Conservation (phyloP, 225 moss, liverwort and hornwort genomes). For the Rhytidiadelphus loreus region DNA sequence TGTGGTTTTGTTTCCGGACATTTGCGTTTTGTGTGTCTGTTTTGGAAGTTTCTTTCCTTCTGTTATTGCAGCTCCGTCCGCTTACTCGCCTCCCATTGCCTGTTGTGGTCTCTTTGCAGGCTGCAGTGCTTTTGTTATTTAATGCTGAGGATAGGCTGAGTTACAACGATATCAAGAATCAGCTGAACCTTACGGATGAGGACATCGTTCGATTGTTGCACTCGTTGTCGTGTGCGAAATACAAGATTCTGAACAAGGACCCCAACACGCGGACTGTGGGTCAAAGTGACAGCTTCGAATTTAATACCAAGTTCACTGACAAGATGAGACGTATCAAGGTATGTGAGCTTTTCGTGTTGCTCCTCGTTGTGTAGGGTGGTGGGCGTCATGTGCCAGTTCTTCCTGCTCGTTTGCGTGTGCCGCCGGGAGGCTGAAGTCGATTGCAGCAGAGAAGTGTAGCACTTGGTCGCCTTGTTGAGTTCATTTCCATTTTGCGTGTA, state of each 20-base stretch:
- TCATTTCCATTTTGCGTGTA: background rate
- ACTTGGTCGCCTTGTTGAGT: background rate
- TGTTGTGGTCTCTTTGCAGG: slow-evolving; percentile 27
- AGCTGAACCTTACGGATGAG: slow-evolving; percentile 93
- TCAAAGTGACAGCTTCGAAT: slow-evolving; percentile 71
- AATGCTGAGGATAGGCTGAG: slow-evolving; percentile 84
- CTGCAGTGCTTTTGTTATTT: slow-evolving; percentile 90
- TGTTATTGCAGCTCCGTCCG: background rate
- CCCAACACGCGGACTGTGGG: slow-evolving; percentile 61
- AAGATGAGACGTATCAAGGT: slow-evolving; percentile 99
- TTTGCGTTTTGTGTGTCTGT: background rate
- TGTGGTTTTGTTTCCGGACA: background rate
- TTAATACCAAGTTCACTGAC: slow-evolving; percentile 94
- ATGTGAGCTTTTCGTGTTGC: background rate
- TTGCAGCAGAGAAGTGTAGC: background rate
- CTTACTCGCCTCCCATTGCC: background rate
- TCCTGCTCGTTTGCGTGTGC: background rate
- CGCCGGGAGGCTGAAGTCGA: background rate
- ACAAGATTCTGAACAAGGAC: slow-evolving; percentile 91
- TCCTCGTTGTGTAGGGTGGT: background rate
- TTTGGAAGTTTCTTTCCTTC: background rate
- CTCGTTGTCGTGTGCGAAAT: slow-evolving; percentile 95
- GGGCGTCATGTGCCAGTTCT: background rate
- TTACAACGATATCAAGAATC: slow-evolving; percentile 86
- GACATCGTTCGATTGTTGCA: slow-evolving; percentile 87